phyloP scores from a whole-genome alignment of 306 rosid species.

The Cicer yamashitae region DNA sequence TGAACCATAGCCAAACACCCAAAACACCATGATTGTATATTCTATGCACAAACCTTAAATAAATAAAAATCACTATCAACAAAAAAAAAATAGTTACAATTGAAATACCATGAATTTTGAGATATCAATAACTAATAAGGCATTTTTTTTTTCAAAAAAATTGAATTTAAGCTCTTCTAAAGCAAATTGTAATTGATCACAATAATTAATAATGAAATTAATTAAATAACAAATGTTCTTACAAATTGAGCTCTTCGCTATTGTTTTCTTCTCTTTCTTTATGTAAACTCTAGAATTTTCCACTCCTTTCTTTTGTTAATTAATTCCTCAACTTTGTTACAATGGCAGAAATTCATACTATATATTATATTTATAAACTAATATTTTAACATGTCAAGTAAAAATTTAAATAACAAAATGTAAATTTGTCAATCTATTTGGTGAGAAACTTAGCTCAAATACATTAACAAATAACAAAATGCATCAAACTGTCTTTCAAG shows the following conservation, averaged over 20 bases:
- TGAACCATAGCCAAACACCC: slow-evolving; percentile 97
- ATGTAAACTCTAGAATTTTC: no score
- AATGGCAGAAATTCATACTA: not conserved
- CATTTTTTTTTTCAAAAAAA: no score
- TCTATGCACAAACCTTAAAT: not conserved
- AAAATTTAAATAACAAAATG: no score
- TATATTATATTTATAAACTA: not conserved
- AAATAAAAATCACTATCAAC: not conserved
- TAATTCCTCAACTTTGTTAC: not conserved
- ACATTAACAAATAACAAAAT: not conserved
- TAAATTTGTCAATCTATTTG: slow-evolving; percentile 29
- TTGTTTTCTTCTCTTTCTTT: not conserved
- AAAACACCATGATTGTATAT: slow-evolving; percentile 72
- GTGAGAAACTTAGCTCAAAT: slow-evolving; percentile 40
- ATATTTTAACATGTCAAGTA: no score
- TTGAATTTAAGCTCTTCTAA: no score
- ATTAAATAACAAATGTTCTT: no score
- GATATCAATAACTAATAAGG: no score
- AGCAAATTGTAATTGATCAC: no score
- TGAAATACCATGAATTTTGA: no score
- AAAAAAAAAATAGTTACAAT: not conserved
- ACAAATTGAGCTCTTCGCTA: not conserved
- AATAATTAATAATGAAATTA: no score
- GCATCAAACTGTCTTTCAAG: not conserved
- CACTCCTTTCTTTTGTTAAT: no score